These are phyloP conservation scores for Penicillium sp. DNA, from an alignment of 2,329 filamentous ascomycete species.

Conservation along the genomic window DNA sequence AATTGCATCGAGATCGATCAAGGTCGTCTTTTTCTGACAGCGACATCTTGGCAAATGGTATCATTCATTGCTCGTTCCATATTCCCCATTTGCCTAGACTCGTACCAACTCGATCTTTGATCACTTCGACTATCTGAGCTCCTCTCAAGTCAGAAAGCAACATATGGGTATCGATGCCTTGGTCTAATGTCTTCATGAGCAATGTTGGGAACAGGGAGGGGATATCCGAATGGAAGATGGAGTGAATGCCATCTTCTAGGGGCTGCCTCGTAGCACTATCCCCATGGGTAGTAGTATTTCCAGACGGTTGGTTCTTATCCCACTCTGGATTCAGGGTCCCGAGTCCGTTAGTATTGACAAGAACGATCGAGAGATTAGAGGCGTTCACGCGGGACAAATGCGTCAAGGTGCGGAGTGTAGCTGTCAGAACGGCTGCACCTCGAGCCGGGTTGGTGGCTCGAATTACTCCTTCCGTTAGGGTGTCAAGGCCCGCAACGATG, in stretches of 20 bases:
- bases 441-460: slow-evolving; percentile 38
- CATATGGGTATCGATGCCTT: slow-evolving; percentile 42
- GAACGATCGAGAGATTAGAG: slow-evolving; percentile 31
- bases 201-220: slow-evolving; percentile 29
- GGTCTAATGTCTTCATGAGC: slow-evolving; percentile 37
- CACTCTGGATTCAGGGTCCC: slow-evolving; percentile 14
- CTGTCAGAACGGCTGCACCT: slow-evolving; percentile 34
- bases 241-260: slow-evolving; percentile 25
- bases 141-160: slow-evolving; percentile 32
- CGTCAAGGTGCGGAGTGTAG: slow-evolving; percentile 35
- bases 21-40: background rate
- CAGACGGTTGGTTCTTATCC: background rate
- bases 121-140: slow-evolving; percentile 35
- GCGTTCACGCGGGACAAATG: slow-evolving; percentile 31
- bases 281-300: background rate
- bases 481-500: slow-evolving; percentile 39
- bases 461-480: slow-evolving; percentile 37
- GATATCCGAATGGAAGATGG: slow-evolving; percentile 24
- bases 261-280: slow-evolving; percentile 2
- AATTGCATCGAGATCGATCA: slow-evolving; percentile 15
- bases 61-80: slow-evolving; percentile 18
- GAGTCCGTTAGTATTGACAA: slow-evolving; percentile 39
- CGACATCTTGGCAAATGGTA: background rate
- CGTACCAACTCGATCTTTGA: slow-evolving; percentile 40
- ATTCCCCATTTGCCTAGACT: slow-evolving; percentile 39